Percentiles rank a stretch among this genome's conserved stretches.
phyloP scores from a whole-genome alignment of 2,329 filamentous ascomycete species.

The Camillea tinctor region DNA sequence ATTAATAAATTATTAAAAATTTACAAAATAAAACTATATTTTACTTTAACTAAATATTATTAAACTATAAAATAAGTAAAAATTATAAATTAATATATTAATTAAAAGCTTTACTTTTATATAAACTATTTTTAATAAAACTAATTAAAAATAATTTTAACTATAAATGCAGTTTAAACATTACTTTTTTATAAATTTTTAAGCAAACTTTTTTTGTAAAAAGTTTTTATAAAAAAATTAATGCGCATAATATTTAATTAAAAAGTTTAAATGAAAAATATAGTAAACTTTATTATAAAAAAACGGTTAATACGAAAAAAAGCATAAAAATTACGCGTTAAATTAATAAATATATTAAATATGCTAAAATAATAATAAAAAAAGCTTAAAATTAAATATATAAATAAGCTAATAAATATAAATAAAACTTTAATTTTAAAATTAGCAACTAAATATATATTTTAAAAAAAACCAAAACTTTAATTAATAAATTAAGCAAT shows the following conservation, averaged over 20 bases:
- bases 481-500: not conserved
- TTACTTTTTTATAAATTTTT: not conserved
- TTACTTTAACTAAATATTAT: too few species aligned
- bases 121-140: not conserved
- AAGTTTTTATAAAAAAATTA: not conserved
- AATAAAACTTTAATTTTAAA: not conserved
- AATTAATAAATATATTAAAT: not conserved
- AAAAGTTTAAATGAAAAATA: not conserved
- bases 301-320: not conserved
- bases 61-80: too few species aligned
- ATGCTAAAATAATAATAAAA: not conserved
- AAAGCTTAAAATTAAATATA: not conserved
- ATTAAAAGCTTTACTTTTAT: too few species aligned
- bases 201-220: not conserved
- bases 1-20: too few species aligned
- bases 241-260: not conserved
- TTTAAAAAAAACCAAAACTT: not conserved
- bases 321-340: not conserved
- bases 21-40: too few species aligned
- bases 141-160: not conserved
- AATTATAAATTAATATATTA: too few species aligned
- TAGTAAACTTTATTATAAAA: not conserved
- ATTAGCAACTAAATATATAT: not conserved
- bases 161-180: not conserved
- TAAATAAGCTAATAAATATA: not conserved